Evolutionary conservation across 1,139 yeast genomes (phyloP).

Genomic region (Nematodospora anomalae): DNA sequence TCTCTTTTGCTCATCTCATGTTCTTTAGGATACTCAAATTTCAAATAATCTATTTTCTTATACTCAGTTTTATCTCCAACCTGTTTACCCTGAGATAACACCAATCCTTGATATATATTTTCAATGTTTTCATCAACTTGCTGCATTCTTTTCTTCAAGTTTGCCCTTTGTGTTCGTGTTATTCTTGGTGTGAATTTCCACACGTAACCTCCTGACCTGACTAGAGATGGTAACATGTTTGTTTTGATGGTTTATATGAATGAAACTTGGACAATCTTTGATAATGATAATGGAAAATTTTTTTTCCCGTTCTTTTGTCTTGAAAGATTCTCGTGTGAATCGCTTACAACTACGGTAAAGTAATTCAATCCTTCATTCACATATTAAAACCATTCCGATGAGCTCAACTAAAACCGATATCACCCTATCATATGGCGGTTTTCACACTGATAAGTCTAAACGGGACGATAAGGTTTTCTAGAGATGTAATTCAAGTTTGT

Average conservation of each 20-base stretch:
- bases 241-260: background rate
- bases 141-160: conserved; percentile 81
- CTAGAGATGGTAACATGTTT: conserved; percentile 64
- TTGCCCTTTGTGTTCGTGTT: conserved; percentile 75
- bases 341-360: too few relatives aligned
- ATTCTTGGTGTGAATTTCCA: conserved; percentile 75
- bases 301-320: conserved; percentile 1
- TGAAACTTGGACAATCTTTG: background rate
- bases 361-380: too few relatives aligned
- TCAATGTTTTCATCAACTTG: conserved; percentile 79
- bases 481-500: too few relatives aligned
- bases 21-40: conserved; percentile 71
- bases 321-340: conserved; percentile 2
- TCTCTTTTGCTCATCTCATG: conserved; percentile 75
- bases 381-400: too few relatives aligned
- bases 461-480: too few relatives aligned
- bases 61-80: conserved; percentile 47
- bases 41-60: conserved; percentile 53
- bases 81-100: conserved; percentile 15
- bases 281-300: background rate
- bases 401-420: too few relatives aligned
- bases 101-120: conserved; percentile 63
- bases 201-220: conserved; percentile 75
- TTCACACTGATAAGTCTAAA: too few relatives aligned
- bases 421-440: too few relatives aligned